A percentile compares a stretch with the other conserved stretches of the same genome.
Evolutionary conservation across 331 rosid species (phyloP).

Genomic region (Phaseolus coccineus): DNA sequence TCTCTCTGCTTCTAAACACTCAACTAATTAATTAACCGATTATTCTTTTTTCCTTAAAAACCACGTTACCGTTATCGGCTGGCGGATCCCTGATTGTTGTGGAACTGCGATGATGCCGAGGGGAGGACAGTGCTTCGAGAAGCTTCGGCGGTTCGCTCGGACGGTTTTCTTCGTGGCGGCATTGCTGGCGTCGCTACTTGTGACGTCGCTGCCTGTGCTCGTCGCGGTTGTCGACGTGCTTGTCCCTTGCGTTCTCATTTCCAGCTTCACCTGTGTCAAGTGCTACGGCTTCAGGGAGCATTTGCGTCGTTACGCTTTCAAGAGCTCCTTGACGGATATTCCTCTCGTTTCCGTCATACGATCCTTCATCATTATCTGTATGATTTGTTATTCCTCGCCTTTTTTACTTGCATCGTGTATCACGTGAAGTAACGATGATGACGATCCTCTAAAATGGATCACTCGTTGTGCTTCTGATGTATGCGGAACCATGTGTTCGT

Average conservation of each 20-base stretch:
- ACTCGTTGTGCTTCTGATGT: slow-evolving; percentile 2
- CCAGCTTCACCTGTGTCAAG: slow-evolving; percentile 85
- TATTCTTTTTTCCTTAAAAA: not conserved
- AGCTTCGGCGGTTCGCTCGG: slow-evolving; percentile 73
- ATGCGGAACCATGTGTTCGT: not conserved
- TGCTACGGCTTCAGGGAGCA: slow-evolving; percentile 81
- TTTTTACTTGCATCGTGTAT: slow-evolving; percentile 10
- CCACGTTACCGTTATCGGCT: slow-evolving; percentile 28
- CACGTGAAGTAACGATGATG: not conserved
- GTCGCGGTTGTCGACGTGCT: slow-evolving; percentile 82
- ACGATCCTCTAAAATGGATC: slow-evolving; percentile 25
- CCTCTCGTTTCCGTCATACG: slow-evolving; percentile 91
- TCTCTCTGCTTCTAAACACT: slow-evolving; percentile 28
- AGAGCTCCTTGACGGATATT: slow-evolving; percentile 90
- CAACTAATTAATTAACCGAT: slow-evolving; percentile 42
- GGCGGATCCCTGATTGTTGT: slow-evolving; percentile 27
- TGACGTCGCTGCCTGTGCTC: slow-evolving; percentile 84
- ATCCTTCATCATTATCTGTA: slow-evolving; percentile 87
- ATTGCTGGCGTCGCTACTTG: slow-evolving; percentile 86
- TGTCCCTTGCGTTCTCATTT: slow-evolving; percentile 80
- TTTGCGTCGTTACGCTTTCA: slow-evolving; percentile 83
- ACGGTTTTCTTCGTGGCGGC: slow-evolving; percentile 91
- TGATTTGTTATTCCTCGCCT: slow-evolving; percentile 34
- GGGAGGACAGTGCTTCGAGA: slow-evolving; percentile 74
- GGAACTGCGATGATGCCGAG: slow-evolving; percentile 63